Conservation (phyloP, 768 basidiomycete genomes). For the Termitomyces sp. region DNA sequence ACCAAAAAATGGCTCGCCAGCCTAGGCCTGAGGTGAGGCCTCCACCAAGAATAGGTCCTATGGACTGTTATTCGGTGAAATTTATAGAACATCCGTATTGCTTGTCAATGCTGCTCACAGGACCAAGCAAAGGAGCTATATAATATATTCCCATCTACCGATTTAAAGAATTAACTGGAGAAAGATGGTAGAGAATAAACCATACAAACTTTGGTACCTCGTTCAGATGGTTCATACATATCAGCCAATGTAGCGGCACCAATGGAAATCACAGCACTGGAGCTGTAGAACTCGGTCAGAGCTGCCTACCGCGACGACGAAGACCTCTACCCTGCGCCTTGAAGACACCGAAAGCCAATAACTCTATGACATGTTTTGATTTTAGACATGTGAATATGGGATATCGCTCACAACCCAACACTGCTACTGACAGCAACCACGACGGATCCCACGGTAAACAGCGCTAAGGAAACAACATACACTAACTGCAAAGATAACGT, state of each 20-base stretch:
- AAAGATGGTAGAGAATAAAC: neutral
- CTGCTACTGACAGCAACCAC: conserved; percentile 50
- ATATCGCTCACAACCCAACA: conserved; percentile 37
- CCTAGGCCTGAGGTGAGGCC: conserved; percentile 56
- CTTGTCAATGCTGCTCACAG: conserved; percentile 24
- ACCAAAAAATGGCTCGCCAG: conserved; percentile 86
- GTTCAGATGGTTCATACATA: conserved; percentile 67
- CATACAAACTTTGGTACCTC: conserved; percentile 50
- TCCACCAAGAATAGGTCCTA: conserved; percentile 75
- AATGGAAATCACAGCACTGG: conserved; percentile 33
- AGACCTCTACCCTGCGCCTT: conserved; percentile 51
- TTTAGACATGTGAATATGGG: neutral
- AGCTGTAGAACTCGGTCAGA: conserved; percentile 6
- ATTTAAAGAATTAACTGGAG: conserved; percentile 13
- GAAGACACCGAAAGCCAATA: conserved; percentile 62
- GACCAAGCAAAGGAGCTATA: conserved; percentile 72
- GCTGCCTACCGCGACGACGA: neutral
- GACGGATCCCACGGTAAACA: conserved; percentile 51
- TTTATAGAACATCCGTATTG: neutral
- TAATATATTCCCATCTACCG: conserved; percentile 72
- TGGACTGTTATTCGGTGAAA: conserved; percentile 21
- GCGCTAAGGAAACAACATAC: conserved; percentile 43
- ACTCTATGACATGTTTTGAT: conserved; percentile 26
- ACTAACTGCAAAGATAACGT: conserved; percentile 34
- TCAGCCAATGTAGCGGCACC: conserved; percentile 78